Evolutionary conservation across 2,329 filamentous ascomycete species (phyloP).

Genomic region (Fusarium pseudograminearum): DNA sequence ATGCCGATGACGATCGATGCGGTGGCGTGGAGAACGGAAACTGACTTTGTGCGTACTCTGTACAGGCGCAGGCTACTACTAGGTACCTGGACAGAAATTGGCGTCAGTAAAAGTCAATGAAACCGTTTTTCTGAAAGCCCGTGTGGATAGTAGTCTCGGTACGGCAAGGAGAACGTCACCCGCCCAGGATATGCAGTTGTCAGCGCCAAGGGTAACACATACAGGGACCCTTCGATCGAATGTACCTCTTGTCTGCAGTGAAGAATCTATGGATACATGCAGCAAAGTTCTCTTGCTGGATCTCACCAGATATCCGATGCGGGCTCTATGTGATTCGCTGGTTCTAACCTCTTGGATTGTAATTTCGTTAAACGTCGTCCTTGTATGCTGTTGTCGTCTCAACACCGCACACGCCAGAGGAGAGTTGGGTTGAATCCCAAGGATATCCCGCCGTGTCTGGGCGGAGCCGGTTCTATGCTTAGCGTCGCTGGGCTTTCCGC

Average conservation of each 20-base stretch:
- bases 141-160: conserved; percentile 27
- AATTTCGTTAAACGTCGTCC: background rate
- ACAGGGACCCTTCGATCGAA: conserved; percentile 19
- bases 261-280: conserved; percentile 9
- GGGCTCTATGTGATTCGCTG: conserved; percentile 1
- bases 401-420: conserved; percentile 20
- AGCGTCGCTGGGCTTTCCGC: conserved; percentile 34
- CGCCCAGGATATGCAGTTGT: conserved; percentile 21
- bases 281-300: conserved; percentile 1
- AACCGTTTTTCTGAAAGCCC: conserved; percentile 32
- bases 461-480: conserved; percentile 28
- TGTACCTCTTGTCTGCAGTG: conserved; percentile 10
- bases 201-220: conserved; percentile 31
- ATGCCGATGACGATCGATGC: conserved; percentile 47
- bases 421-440: conserved; percentile 23
- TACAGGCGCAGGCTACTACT: conserved; percentile 4
- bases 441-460: conserved; percentile 31
- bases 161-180: conserved; percentile 36
- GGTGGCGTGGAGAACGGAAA: conserved; percentile 41
- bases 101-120: conserved; percentile 35
- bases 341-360: conserved; percentile 3
- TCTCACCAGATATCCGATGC: background rate
- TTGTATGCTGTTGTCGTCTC: conserved; percentile 19
- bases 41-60: conserved; percentile 2
- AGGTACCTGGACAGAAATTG: conserved; percentile 7